Evolutionary conservation across 148 eudicot genomes (phyloP).

Genomic region (Cornus kousa): DNA sequence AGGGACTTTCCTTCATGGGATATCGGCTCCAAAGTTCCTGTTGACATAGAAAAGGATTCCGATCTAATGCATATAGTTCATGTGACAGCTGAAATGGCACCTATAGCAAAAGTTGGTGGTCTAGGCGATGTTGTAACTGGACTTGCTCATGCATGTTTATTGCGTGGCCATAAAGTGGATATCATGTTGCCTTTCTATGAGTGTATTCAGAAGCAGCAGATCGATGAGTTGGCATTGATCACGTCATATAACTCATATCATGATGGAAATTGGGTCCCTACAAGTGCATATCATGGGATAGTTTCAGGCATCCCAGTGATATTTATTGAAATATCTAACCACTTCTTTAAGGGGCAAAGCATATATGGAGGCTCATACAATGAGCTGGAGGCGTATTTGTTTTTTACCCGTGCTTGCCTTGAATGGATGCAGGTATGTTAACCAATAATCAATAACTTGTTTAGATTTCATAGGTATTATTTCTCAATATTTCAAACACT

Average conservation of each 20-base stretch:
- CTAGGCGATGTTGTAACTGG: constrained; percentile 96
- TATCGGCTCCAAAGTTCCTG: constrained; percentile 26
- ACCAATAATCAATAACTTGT: background rate
- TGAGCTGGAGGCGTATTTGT: constrained; percentile 81
- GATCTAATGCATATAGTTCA: constrained; percentile 62
- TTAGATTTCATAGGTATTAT: background rate
- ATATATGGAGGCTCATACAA: constrained; percentile 86
- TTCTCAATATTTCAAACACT: background rate
- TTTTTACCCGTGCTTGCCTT: constrained; percentile 87
- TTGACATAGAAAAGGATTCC: constrained; percentile 41
- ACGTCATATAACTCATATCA: constrained; percentile 55
- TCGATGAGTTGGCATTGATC: constrained; percentile 51
- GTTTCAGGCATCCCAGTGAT: constrained; percentile 69
- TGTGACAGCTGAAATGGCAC: constrained; percentile 93
- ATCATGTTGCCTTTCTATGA: constrained; percentile 87
- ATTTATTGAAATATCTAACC: constrained; percentile 67
- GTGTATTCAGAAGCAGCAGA: constrained; percentile 61
- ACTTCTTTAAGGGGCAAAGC: constrained; percentile 65
- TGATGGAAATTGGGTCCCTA: constrained; percentile 70
- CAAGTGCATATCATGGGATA: constrained; percentile 65
- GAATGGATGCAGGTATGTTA: constrained; percentile 87
- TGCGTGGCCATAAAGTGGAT: constrained; percentile 75
- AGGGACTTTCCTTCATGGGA: constrained; percentile 42
- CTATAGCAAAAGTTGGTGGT: constrained; percentile 89
- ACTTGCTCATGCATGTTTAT: constrained; percentile 77